These are phyloP conservation scores for Hypomontagnella submonticulosa DNA, from an alignment of 495 filamentous ascomycete species.

Conservation along the genomic window DNA sequence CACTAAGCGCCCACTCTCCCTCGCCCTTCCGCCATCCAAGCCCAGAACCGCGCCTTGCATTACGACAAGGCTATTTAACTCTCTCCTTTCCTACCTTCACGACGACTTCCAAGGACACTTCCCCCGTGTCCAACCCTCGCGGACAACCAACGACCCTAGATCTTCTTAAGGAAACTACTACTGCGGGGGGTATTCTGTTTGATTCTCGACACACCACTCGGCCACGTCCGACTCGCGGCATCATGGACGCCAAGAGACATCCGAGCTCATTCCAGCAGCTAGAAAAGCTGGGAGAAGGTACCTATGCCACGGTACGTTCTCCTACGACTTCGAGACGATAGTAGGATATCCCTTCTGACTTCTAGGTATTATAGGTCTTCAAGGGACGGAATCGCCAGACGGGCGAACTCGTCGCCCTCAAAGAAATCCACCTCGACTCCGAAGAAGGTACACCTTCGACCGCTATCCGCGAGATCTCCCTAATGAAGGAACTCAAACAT, in stretches of 20 bases:
- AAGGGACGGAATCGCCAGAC: slow-evolving; percentile 97
- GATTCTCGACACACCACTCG: slow-evolving; percentile 20
- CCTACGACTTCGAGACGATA: not conserved
- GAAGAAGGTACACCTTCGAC: slow-evolving; percentile 99
- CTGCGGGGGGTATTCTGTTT: slow-evolving; percentile 33
- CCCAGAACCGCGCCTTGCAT: slow-evolving; percentile 35
- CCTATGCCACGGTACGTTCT: slow-evolving; percentile 91
- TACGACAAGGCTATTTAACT: slow-evolving; percentile 40
- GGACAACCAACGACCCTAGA: slow-evolving; percentile 22
- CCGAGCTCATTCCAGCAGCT: slow-evolving; percentile 98
- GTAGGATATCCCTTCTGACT: slow-evolving; percentile 21
- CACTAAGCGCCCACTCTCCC: slow-evolving; percentile 16
- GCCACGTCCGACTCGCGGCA: slow-evolving; percentile 37
- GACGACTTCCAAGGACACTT: slow-evolving; percentile 39
- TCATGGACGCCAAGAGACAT: slow-evolving; percentile 89
- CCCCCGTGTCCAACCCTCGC: slow-evolving; percentile 28
- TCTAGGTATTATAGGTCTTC: slow-evolving; percentile 75
- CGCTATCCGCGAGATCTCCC: slow-evolving; percentile 96
- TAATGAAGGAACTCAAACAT: slow-evolving; percentile 99
- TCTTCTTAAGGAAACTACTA: slow-evolving; percentile 31
- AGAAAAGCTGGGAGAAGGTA: slow-evolving; percentile 98
- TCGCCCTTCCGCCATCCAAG: not conserved
- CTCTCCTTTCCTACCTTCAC: slow-evolving; percentile 32
- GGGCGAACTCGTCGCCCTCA: slow-evolving; percentile 94
- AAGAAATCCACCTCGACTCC: slow-evolving; percentile 98